phyloP scores from a whole-genome alignment of 257 asterid genomes.

The Galeopsis tetrahit region DNA sequence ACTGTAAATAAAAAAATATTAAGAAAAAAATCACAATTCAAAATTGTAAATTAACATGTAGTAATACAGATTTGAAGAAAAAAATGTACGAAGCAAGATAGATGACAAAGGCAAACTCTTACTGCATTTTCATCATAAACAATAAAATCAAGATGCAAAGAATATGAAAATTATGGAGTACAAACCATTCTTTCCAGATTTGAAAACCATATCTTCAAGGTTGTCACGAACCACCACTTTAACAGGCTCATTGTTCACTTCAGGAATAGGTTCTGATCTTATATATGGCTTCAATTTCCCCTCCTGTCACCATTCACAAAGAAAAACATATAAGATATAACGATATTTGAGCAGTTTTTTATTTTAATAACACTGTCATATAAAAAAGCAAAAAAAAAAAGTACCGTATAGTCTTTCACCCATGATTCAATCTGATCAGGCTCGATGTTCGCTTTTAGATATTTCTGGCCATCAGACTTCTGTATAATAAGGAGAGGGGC shows the following conservation, averaged over 20 bases:
- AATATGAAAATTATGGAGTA: neutral
- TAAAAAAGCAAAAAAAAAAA: no score
- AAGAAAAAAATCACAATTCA: neutral
- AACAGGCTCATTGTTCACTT: slow-evolving; percentile 77
- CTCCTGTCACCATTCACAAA: slow-evolving; percentile 48
- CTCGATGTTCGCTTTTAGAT: slow-evolving; percentile 54
- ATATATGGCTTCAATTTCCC: slow-evolving; percentile 65
- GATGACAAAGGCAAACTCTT: neutral
- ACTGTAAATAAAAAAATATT: slow-evolving; percentile 39
- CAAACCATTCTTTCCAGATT: slow-evolving; percentile 80
- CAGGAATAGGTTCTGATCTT: slow-evolving; percentile 79
- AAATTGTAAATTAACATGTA: neutral
- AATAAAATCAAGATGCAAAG: neutral
- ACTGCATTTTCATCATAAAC: slow-evolving; percentile 2
- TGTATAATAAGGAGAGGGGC: slow-evolving; percentile 70
- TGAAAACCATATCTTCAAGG: slow-evolving; percentile 63
- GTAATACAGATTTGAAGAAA: neutral
- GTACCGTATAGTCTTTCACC: slow-evolving; percentile 68
- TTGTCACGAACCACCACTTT: slow-evolving; percentile 77
- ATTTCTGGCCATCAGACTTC: slow-evolving; percentile 54
- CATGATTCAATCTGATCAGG: slow-evolving; percentile 65
- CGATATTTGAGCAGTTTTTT: neutral
- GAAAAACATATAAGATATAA: slow-evolving; percentile 12
- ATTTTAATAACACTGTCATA: neutral
- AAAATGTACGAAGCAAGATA: neutral